Evolutionary conservation across 2,329 filamentous ascomycete species (phyloP).

Genomic region (Aspergillus japonicus): DNA sequence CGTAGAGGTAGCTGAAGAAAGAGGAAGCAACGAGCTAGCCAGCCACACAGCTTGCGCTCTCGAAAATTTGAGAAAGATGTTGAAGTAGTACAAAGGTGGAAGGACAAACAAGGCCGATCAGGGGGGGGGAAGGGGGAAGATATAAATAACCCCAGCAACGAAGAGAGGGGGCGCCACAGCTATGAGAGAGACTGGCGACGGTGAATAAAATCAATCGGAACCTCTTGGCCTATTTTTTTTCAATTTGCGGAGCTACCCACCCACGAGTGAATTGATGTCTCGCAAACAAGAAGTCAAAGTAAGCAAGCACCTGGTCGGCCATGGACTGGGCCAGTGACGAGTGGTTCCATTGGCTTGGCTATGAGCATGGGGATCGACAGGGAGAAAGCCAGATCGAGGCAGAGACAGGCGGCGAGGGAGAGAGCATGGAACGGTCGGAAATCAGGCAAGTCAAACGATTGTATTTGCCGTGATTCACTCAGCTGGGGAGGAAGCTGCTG

Average conservation of each 20-base stretch:
- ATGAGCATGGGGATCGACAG: constrained; percentile 2
- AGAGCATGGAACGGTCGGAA: constrained; percentile 1
- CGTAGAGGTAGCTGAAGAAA: constrained; percentile 4
- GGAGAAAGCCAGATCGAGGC: constrained; percentile 1
- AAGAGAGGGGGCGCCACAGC: background rate
- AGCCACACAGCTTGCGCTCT: constrained; percentile 1
- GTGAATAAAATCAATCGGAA: constrained; percentile 1
- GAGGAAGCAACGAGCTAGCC: background rate
- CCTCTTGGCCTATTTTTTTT: background rate
- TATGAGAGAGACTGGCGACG: background rate
- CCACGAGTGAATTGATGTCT: background rate
- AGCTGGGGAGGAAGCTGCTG: background rate
- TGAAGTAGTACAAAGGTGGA: background rate
- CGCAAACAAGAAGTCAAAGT: background rate
- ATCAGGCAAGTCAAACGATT: constrained; percentile 1
- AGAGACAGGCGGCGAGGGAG: background rate
- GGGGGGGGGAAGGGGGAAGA: constrained; percentile 1
- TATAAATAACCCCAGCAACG: constrained; percentile 3
- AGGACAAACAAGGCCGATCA: background rate
- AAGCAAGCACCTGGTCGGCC: background rate
- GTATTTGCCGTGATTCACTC: background rate
- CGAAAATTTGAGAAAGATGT: background rate
- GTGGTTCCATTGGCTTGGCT: background rate
- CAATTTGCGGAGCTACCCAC: constrained; percentile 2
- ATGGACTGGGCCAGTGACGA: background rate